Conservation (phyloP, 2,329 filamentous ascomycete species). For the Tolypocladium paradoxum region DNA sequence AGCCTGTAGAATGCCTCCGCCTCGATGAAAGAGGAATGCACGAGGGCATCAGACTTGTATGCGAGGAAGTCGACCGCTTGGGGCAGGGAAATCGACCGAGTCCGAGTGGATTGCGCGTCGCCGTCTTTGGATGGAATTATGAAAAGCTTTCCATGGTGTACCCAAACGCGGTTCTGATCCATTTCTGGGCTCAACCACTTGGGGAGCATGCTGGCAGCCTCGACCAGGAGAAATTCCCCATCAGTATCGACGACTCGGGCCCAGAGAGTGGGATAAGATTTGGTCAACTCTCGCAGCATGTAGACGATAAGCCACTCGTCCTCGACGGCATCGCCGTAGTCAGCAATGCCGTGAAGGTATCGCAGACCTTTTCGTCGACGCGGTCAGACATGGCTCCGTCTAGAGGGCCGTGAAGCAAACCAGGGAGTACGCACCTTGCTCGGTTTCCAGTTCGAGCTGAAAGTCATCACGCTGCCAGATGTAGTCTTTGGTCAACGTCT, state of each 20-base stretch:
- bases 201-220: slow-evolving; percentile 80
- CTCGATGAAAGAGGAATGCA: slow-evolving; percentile 67
- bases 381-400: neutral
- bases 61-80: slow-evolving; percentile 55
- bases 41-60: slow-evolving; percentile 43
- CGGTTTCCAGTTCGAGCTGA: slow-evolving; percentile 52
- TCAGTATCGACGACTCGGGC: slow-evolving; percentile 75
- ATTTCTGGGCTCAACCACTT: slow-evolving; percentile 88
- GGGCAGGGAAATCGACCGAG: slow-evolving; percentile 44
- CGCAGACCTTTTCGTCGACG: slow-evolving; percentile 17
- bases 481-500: slow-evolving; percentile 64
- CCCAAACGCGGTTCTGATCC: slow-evolving; percentile 81
- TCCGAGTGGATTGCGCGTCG: slow-evolving; percentile 3
- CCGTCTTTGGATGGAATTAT: slow-evolving; percentile 52
- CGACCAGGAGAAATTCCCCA: slow-evolving; percentile 89
- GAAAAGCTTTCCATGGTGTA: slow-evolving; percentile 63
- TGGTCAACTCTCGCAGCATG: slow-evolving; percentile 71
- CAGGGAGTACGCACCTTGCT: slow-evolving; percentile 34
- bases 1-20: slow-evolving; percentile 85
- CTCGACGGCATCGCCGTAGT: slow-evolving; percentile 89
- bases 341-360: slow-evolving; percentile 67
- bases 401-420: neutral
- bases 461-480: slow-evolving; percentile 92
- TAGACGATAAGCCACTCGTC: slow-evolving; percentile 98
- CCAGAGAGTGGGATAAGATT: slow-evolving; percentile 64